Base-by-base conservation (phyloP, 2,329 filamentous ascomycete genomes). In the Pseudopyrenochaeta lycopersici region DNA sequence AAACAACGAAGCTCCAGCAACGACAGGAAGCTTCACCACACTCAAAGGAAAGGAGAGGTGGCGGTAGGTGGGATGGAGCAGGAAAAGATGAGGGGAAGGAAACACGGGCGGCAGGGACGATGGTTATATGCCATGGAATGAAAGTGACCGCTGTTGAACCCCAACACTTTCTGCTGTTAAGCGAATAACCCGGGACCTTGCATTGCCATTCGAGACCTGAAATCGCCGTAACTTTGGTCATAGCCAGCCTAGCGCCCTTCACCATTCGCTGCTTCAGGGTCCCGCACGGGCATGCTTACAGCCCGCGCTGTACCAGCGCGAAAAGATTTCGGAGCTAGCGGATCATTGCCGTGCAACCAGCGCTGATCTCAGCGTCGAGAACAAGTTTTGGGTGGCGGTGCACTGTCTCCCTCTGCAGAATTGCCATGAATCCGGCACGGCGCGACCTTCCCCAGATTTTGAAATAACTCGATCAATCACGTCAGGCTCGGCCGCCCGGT, bases 151-250 rank as follows among this genome's bases (percentile, higher is more conserved):
- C 54, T 63, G 64, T 65, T 65, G 62, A 67, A 61, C 61, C 66
- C 62, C 58, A 65, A 62, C 58, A 62, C 54, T 56, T 48, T 64
- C 49, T 55, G 55, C 45, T 15, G 32, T 55, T 67, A 71, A 66
- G 67, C 68, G 68, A 70, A 62, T 54, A 54, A 62, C 53, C 58
- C 64, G 67, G 70, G 67, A 70, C 68, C 70, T 68, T 73, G 72
- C 69, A 71, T 63, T 27, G 46, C 23, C 53, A 53, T 53, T 66
- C 60, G 58, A 65, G 67, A 58, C 62, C 56, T 54, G 53, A 48
- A 61, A 56, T 41, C 52, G 52, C 58, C 59, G 60, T 66, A 53
- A 57, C 51, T 62, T 64, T 60, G 35, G 56, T 49, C 62, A 49
- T 51, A 53, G 35, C 20, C 17, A 42, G 61, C 36, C 53, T 67